These are phyloP conservation scores for Climacium dendroides DNA, from an alignment of 225 moss, liverwort and hornwort species.

Conservation along the genomic window DNA sequence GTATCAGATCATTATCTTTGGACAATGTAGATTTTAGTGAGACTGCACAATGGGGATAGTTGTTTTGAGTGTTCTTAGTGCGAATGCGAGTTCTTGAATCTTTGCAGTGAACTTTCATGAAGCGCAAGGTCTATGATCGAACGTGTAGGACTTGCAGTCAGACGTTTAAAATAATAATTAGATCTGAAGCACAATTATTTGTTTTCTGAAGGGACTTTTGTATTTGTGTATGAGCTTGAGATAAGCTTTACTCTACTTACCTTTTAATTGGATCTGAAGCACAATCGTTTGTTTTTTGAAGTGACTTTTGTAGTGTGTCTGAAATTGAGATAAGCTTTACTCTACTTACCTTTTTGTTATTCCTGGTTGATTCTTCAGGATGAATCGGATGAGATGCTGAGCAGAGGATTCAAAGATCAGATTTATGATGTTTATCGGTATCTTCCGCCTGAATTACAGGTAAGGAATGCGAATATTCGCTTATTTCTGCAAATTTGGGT, in stretches of 20 bases:
- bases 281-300: background rate
- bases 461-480: background rate
- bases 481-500: background rate
- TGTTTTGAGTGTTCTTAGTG: background rate
- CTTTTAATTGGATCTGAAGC: background rate
- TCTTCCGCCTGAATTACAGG: conserved; percentile 83
- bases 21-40: background rate
- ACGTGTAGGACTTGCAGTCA: background rate
- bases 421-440: conserved; percentile 92
- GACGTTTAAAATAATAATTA: background rate
- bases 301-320: background rate
- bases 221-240: background rate
- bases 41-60: background rate
- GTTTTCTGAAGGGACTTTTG: background rate
- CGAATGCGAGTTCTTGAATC: background rate
- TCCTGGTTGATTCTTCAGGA: conserved; percentile 29
- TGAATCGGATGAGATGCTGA: conserved; percentile 95
- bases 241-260: background rate
- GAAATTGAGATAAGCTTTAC: background rate
- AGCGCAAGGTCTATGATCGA: background rate
- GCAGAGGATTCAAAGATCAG: conserved; percentile 91
- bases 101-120: background rate
- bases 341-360: background rate
- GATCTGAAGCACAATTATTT: background rate
- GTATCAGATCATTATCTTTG: background rate